Conservation (phyloP, 2,329 filamentous ascomycete genomes). For the Neofusicoccum parvum region DNA sequence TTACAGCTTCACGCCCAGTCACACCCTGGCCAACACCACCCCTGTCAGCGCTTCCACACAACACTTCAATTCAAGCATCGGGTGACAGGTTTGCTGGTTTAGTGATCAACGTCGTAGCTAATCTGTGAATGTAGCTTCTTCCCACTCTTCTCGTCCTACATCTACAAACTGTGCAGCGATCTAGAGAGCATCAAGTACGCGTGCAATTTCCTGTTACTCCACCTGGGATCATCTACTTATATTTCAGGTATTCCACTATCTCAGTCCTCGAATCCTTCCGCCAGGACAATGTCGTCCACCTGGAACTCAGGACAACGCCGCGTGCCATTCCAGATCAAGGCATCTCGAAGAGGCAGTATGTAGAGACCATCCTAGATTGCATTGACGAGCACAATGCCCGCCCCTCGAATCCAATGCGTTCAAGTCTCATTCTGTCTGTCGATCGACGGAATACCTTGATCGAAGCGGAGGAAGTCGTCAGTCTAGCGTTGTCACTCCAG, state of each 20-base stretch:
- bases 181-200: conserved; percentile 61
- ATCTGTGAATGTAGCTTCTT: conserved; percentile 61
- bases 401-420: conserved; percentile 51
- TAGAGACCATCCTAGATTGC: conserved; percentile 66
- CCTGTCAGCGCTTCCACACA: no score
- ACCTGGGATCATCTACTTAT: neutral
- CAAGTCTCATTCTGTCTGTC: conserved; percentile 71
- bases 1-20: no score
- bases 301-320: conserved; percentile 81
- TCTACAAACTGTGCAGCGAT: conserved; percentile 73
- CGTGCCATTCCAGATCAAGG: conserved; percentile 58
- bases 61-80: neutral
- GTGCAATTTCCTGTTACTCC: conserved; percentile 31
- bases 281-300: conserved; percentile 71
- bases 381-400: conserved; percentile 56
- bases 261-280: conserved; percentile 63
- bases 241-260: conserved; percentile 62
- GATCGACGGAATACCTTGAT: conserved; percentile 65
- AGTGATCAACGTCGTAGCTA: neutral
- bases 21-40: no score
- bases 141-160: conserved; percentile 75
- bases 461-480: conserved; percentile 65
- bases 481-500: conserved; percentile 61
- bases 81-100: neutral
- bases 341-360: conserved; percentile 65